Percentiles rank a stretch among this genome's conserved stretches.
phyloP scores from a whole-genome alignment of 83 land plant species.

The Picea engelmannii region DNA sequence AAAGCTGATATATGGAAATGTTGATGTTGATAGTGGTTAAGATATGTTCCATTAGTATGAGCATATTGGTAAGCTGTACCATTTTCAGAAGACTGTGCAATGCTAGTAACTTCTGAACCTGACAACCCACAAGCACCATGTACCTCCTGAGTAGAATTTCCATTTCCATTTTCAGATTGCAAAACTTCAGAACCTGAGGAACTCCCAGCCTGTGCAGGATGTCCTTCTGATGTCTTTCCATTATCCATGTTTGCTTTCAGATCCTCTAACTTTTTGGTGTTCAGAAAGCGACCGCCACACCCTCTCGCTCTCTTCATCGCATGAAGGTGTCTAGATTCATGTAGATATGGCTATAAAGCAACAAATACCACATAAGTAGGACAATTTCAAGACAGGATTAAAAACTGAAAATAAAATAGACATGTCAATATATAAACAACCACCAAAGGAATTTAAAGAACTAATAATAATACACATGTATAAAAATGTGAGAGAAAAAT shows the following conservation, averaged over 20 bases:
- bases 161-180: slow-evolving; percentile 39
- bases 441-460: not conserved
- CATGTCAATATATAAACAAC: not conserved
- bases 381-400: not conserved
- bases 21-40: slow-evolving; percentile 3
- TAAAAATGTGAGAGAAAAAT: not conserved
- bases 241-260: not conserved
- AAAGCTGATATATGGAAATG: slow-evolving; percentile 1
- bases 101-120: slow-evolving; percentile 43
- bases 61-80: slow-evolving; percentile 12
- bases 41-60: slow-evolving; percentile 8
- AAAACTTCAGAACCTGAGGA: slow-evolving; percentile 49
- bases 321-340: slow-evolving; percentile 67
- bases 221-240: slow-evolving; percentile 7
- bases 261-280: slow-evolving; percentile 35
- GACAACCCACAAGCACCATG: slow-evolving; percentile 21
- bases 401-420: not conserved
- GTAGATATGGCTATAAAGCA: slow-evolving; percentile 53
- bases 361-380: not conserved
- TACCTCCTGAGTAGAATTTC: slow-evolving; percentile 28
- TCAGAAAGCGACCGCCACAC: slow-evolving; percentile 64
- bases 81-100: slow-evolving; percentile 20
- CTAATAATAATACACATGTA: not conserved
- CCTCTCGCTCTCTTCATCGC: slow-evolving; percentile 68
- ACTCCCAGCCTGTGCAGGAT: slow-evolving; percentile 16